phyloP scores from a whole-genome alignment of 257 asterid species.

The Fraxinus anomala region DNA sequence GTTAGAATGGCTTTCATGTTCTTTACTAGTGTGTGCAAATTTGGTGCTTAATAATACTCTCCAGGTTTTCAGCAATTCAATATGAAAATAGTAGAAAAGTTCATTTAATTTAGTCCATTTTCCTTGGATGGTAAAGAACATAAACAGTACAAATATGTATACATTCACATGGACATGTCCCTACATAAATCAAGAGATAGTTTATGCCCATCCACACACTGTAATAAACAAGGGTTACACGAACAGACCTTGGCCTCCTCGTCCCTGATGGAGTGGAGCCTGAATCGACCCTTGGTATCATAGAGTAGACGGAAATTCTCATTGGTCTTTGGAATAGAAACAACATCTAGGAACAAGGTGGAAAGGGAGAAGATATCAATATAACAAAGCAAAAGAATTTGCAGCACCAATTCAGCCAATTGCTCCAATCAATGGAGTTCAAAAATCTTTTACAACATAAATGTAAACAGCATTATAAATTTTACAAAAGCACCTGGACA shows the following conservation, averaged over 20 bases:
- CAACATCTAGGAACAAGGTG: slow-evolving; percentile 26
- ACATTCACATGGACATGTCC: background rate
- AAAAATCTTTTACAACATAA: background rate
- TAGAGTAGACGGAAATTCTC: slow-evolving; percentile 37
- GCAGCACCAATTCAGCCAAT: background rate
- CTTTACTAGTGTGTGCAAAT: background rate
- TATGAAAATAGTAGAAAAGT: background rate
- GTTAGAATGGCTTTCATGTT: background rate
- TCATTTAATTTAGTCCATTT: background rate
- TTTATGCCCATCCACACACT: background rate
- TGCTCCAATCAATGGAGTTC: background rate
- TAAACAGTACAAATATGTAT: background rate
- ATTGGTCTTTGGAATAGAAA: slow-evolving; percentile 36
- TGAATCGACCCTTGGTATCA: slow-evolving; percentile 38
- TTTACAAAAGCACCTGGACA: background rate
- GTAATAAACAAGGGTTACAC: background rate
- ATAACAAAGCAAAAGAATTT: background rate
- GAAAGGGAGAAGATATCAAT: background rate
- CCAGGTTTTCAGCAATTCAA: background rate
- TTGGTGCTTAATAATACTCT: background rate
- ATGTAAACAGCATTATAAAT: background rate
- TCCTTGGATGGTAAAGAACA: background rate
- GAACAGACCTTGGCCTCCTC: slow-evolving; percentile 39
- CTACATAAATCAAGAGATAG: background rate
- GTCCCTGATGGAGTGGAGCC: slow-evolving; percentile 36